phyloP scores from a whole-genome alignment of 441 rosid genomes.

The Capsella rubella region DNA sequence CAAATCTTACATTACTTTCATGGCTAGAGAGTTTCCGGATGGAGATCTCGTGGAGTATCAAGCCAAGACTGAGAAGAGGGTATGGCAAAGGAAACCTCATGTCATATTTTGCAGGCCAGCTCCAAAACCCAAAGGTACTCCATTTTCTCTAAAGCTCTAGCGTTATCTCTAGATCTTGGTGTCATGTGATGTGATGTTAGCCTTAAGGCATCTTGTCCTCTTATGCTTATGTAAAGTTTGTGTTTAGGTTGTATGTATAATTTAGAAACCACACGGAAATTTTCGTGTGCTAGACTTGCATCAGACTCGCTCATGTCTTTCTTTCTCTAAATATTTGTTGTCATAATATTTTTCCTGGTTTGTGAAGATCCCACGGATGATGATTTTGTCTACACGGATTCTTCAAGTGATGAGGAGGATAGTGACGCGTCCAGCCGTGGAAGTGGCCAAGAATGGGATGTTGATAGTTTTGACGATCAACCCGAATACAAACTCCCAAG shows the following conservation, averaged over 20 bases:
- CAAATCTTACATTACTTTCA: neutral
- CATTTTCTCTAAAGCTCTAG: neutral
- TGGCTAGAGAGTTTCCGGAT: constrained; percentile 14
- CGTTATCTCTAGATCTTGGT: neutral
- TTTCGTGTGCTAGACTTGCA: neutral
- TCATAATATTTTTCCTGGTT: neutral
- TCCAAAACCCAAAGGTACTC: constrained; percentile 15
- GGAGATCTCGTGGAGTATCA: constrained; percentile 21
- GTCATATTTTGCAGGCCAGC: constrained; percentile 20
- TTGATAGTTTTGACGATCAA: constrained; percentile 14
- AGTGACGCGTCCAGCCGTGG: constrained; percentile 5
- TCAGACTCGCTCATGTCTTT: neutral
- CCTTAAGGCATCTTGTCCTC: neutral
- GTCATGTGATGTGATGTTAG: neutral
- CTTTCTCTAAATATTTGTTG: neutral
- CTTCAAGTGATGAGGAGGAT: constrained; percentile 1
- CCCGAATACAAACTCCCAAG: neutral
- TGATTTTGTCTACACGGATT: neutral
- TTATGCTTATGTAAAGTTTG: neutral
- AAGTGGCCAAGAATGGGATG: constrained; percentile 24
- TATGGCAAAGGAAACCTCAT: neutral
- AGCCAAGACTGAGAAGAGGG: constrained; percentile 15
- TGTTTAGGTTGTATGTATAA: neutral
- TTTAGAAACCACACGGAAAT: neutral
- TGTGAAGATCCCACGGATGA: constrained; percentile 12